These are phyloP conservation scores for Colletotrichum abscissum DNA, from an alignment of 2,329 filamentous ascomycete genomes.

Conservation along the genomic window DNA sequence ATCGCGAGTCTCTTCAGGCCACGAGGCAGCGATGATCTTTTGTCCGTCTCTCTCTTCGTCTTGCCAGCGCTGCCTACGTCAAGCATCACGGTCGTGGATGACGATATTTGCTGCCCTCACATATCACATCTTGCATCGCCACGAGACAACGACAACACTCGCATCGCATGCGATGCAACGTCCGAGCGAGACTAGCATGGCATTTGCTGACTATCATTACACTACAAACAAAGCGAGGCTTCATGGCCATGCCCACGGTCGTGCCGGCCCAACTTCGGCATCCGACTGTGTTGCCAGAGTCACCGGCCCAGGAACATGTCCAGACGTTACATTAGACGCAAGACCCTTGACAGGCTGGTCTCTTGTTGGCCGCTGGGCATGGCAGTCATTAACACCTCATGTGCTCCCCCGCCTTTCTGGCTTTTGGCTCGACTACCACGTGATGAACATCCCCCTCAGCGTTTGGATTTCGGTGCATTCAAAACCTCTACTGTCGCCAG, in stretches of 20 bases:
- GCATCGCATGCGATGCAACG: constrained; percentile 8
- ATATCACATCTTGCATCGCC: neutral
- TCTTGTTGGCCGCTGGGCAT: neutral
- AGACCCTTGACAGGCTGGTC: neutral
- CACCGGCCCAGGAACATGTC: neutral
- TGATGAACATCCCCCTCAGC: neutral
- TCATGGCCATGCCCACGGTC: neutral
- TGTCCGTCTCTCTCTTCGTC: neutral
- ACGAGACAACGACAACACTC: constrained; percentile 8
- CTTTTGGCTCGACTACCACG: neutral
- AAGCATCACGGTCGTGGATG: neutral
- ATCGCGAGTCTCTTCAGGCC: constrained; percentile 4
- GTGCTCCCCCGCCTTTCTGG: neutral
- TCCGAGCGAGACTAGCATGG: neutral
- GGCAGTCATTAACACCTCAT: neutral
- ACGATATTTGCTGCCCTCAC: neutral
- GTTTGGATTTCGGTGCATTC: neutral
- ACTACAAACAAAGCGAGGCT: neutral
- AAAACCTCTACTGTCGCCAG: neutral
- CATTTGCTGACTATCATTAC: neutral
- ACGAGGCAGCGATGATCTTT: constrained; percentile 16
- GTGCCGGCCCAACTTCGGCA: constrained; percentile 6
- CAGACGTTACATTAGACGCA: neutral
- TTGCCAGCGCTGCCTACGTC: neutral
- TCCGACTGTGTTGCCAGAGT: constrained; percentile 7